Evolutionary conservation across 2,329 filamentous ascomycete species (phyloP).

Genomic region (Penicillium aurantiogriseum): DNA sequence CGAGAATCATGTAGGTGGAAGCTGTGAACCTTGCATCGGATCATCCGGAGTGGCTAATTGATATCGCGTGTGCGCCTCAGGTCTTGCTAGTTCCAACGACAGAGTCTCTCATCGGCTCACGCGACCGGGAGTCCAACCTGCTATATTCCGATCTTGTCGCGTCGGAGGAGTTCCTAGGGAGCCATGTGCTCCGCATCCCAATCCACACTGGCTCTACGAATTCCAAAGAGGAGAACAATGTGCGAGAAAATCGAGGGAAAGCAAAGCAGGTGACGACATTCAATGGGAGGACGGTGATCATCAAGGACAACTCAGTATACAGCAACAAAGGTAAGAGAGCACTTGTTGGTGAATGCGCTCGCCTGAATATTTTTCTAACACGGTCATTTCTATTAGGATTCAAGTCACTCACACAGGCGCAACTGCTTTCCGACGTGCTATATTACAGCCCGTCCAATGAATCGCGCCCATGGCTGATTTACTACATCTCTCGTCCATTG

Average conservation of each 20-base stretch:
- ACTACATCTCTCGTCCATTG: constrained; percentile 89
- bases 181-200: constrained; percentile 90
- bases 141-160: constrained; percentile 76
- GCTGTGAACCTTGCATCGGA: constrained; percentile 11
- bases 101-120: constrained; percentile 82
- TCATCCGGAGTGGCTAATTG: constrained; percentile 14
- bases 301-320: constrained; percentile 90
- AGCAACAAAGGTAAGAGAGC: constrained; percentile 85
- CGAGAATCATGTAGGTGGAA: constrained; percentile 69
- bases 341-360: neutral
- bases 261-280: constrained; percentile 90
- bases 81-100: constrained; percentile 91
- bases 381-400: constrained; percentile 61
- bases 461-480: constrained; percentile 89
- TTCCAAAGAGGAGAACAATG: constrained; percentile 58
- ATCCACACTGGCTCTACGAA: constrained; percentile 48
- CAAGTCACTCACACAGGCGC: constrained; percentile 85
- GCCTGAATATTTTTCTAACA: constrained; percentile 16
- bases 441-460: constrained; percentile 91
- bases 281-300: constrained; percentile 88
- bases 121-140: constrained; percentile 80
- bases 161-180: constrained; percentile 92
- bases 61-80: constrained; percentile 34
- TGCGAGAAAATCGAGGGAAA: constrained; percentile 86
- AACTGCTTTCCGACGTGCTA: constrained; percentile 76